Conservation (phyloP, 164 flowering plant genomes). For the Platanus orientalis region DNA sequence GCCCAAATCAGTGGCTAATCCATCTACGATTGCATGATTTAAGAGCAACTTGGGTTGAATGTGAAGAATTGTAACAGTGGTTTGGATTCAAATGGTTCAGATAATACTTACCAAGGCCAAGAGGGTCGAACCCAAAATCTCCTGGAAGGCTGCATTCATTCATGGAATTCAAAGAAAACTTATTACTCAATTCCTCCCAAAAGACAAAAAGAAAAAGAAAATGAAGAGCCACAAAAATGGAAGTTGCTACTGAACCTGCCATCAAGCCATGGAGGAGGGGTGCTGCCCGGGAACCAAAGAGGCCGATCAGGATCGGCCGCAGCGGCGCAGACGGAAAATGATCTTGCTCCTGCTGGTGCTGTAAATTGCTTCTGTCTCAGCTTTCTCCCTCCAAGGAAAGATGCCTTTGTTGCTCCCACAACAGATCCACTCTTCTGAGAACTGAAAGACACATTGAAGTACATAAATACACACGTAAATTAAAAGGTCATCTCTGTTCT, state of each 20-base stretch:
- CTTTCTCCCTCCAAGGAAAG: constrained; percentile 69
- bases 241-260: constrained; percentile 51
- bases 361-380: constrained; percentile 38
- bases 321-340: constrained; percentile 43
- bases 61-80: no score
- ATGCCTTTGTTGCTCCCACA: constrained; percentile 53
- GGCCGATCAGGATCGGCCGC: constrained; percentile 77
- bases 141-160: constrained; percentile 83
- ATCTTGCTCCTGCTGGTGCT: constrained; percentile 25
- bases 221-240: not conserved
- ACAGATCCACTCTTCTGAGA: constrained; percentile 58
- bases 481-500: not conserved
- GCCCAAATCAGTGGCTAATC: no score
- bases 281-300: constrained; percentile 97
- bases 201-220: not conserved
- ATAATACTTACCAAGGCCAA: constrained; percentile 69
- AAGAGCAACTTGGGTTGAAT: no score
- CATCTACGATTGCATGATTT: no score
- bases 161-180: not conserved
- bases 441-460: constrained; percentile 26
- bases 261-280: constrained; percentile 97
- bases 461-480: not conserved
- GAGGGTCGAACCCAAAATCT: constrained; percentile 97
- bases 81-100: not conserved
- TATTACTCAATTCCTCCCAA: not conserved